These are phyloP conservation scores for Trichoderma orchidacearum DNA, from an alignment of 495 filamentous ascomycete species.

Conservation along the genomic window DNA sequence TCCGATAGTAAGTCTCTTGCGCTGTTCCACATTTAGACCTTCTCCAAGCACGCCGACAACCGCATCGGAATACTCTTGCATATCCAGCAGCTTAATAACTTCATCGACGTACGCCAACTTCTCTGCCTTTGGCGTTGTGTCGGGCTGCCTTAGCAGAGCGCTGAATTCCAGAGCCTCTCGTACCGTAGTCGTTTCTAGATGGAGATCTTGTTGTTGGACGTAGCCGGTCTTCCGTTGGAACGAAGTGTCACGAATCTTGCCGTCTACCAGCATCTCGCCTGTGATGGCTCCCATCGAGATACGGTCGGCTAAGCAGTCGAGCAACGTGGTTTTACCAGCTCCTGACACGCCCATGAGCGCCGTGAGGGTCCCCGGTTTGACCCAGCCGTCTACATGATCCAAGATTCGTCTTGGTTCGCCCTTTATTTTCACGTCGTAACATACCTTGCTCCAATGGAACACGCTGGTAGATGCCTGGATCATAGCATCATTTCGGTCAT, in stretches of 20 bases:
- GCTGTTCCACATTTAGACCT: constrained; percentile 31
- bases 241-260: constrained; percentile 46
- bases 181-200: constrained; percentile 73
- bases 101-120: constrained; percentile 78
- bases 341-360: constrained; percentile 74
- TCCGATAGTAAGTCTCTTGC: constrained; percentile 69
- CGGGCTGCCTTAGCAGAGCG: constrained; percentile 66
- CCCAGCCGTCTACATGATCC: constrained; percentile 61
- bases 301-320: constrained; percentile 60
- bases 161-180: constrained; percentile 72
- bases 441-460: constrained; percentile 61
- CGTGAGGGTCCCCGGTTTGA: constrained; percentile 64
- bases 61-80: constrained; percentile 70
- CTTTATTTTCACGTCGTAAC: constrained; percentile 65
- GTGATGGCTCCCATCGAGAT: constrained; percentile 56
- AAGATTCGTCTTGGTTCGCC: constrained; percentile 44
- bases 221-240: constrained; percentile 79
- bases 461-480: constrained; percentile 6
- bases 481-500: not conserved
- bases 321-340: constrained; percentile 60
- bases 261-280: constrained; percentile 71
- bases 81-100: constrained; percentile 73
- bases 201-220: constrained; percentile 79
- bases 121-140: constrained; percentile 45
- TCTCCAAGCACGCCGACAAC: constrained; percentile 68